These are phyloP conservation scores for Saitoella complicata DNA, from an alignment of 805 yeast genomes.

Conservation along the genomic window DNA sequence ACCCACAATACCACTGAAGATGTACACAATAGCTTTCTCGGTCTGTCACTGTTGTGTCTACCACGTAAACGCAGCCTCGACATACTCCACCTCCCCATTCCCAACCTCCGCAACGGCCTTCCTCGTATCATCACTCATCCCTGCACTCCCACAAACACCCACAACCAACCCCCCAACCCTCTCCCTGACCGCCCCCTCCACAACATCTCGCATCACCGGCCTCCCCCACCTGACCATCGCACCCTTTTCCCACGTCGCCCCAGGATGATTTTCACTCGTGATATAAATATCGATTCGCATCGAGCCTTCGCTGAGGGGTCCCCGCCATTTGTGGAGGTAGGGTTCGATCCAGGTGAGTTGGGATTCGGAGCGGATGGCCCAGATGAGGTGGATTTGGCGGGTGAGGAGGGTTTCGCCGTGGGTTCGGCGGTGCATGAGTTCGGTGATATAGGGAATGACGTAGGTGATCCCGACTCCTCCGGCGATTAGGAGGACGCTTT, in stretches of 20 bases:
- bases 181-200: neutral
- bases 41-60: constrained; percentile 13
- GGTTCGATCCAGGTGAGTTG: constrained; percentile 3
- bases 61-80: constrained; percentile 68
- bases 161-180: constrained; percentile 26
- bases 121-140: constrained; percentile 43
- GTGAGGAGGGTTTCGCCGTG: no score
- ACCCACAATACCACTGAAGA: no score
- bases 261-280: constrained; percentile 1
- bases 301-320: neutral
- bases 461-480: constrained; percentile 58
- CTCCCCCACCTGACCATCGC: constrained; percentile 6
- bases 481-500: constrained; percentile 35
- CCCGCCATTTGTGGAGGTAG: neutral
- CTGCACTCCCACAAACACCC: constrained; percentile 46
- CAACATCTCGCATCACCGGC: neutral
- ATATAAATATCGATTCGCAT: neutral
- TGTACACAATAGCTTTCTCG: no score
- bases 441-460: constrained; percentile 30
- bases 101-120: constrained; percentile 29
- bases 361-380: constrained; percentile 5
- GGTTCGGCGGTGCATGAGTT: constrained; percentile 3
- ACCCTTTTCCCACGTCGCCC: constrained; percentile 1
- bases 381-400: constrained; percentile 1
- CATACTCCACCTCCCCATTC: constrained; percentile 40